Conservation (phyloP, 352 stramenopile genomes). For the Globisporangium solare region DNA sequence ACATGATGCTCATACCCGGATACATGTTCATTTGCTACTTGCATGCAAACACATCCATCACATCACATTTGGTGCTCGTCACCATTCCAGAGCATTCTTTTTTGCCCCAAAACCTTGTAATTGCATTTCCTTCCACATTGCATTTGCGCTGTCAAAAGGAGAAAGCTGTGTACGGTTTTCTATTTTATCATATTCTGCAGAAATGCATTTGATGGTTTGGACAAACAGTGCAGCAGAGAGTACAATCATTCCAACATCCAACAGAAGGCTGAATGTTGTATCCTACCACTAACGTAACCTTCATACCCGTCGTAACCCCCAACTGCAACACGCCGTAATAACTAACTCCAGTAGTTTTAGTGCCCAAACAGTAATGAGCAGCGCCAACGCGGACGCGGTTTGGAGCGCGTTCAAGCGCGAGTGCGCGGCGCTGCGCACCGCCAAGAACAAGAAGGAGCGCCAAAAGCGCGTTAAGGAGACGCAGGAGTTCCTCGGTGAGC, state of each 20-base stretch:
- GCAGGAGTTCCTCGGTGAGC: slow-evolving; percentile 48
- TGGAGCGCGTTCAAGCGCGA: slow-evolving; percentile 40
- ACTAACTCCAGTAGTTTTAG: neutral
- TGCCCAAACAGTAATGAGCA: neutral
- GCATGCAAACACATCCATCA: no score
- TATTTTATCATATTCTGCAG: neutral
- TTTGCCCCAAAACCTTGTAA: no score
- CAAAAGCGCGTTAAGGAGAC: slow-evolving; percentile 24
- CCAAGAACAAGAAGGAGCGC: slow-evolving; percentile 37
- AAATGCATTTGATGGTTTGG: neutral
- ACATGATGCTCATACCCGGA: no score
- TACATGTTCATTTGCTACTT: no score
- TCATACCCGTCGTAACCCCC: neutral
- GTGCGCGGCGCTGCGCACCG: slow-evolving; percentile 40
- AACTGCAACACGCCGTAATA: neutral
- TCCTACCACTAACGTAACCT: neutral
- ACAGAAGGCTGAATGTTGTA: neutral
- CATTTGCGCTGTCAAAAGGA: no score
- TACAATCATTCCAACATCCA: neutral
- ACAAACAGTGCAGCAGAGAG: neutral
- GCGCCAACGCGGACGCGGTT: slow-evolving; percentile 20
- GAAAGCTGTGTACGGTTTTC: no score
- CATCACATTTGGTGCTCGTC: no score
- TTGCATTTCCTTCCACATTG: no score
- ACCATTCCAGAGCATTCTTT: no score